Percentiles rank a stretch among this genome's conserved stretches.
Conservation (phyloP, 139 green algal genomes). For the Mychonastes homosphaera region DNA sequence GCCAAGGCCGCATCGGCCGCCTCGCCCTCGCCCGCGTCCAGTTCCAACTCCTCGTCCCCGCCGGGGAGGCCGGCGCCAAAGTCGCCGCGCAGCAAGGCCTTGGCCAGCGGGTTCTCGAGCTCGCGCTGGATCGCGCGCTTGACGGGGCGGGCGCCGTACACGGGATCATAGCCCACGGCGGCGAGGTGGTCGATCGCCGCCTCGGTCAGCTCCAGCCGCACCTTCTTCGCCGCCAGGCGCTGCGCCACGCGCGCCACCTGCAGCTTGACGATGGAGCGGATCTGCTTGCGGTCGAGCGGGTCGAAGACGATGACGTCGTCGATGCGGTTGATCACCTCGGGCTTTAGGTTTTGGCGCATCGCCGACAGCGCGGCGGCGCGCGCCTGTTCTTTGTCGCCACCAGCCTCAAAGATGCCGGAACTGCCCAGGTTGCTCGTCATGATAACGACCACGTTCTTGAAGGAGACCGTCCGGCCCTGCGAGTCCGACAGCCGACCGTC, state of each 20-base stretch:
- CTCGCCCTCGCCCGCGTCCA: too few species aligned
- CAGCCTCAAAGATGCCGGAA: slow-evolving; percentile 19
- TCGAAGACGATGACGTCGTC: slow-evolving; percentile 99
- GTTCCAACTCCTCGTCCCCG: too few species aligned
- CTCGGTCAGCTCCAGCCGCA: slow-evolving; percentile 62
- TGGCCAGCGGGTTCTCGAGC: slow-evolving; percentile 80
- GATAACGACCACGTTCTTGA: slow-evolving; percentile 96
- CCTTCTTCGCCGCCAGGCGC: slow-evolving; percentile 79
- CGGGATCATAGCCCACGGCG: slow-evolving; percentile 51
- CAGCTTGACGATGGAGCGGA: slow-evolving; percentile 28
- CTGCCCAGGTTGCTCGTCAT: slow-evolving; percentile 92
- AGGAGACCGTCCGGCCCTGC: slow-evolving; percentile 71
- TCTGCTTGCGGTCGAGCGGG: slow-evolving; percentile 71
- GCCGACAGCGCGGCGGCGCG: slow-evolving; percentile 23
- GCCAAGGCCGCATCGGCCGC: too few species aligned
- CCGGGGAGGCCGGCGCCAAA: not conserved
- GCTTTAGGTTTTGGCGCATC: slow-evolving; percentile 83
- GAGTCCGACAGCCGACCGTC: slow-evolving; percentile 89
- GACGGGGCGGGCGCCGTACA: slow-evolving; percentile 86
- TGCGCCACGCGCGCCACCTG: slow-evolving; percentile 42
- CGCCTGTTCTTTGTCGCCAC: slow-evolving; percentile 8
- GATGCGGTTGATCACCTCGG: slow-evolving; percentile 98
- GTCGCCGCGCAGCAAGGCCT: slow-evolving; percentile 7
- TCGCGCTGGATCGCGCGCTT: slow-evolving; percentile 89
- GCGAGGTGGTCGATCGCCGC: slow-evolving; percentile 69